A percentile compares a stretch with the other conserved stretches of the same genome.
Evolutionary conservation across 768 basidiomycete species (phyloP).

Genomic region (Pluteus cervinus): DNA sequence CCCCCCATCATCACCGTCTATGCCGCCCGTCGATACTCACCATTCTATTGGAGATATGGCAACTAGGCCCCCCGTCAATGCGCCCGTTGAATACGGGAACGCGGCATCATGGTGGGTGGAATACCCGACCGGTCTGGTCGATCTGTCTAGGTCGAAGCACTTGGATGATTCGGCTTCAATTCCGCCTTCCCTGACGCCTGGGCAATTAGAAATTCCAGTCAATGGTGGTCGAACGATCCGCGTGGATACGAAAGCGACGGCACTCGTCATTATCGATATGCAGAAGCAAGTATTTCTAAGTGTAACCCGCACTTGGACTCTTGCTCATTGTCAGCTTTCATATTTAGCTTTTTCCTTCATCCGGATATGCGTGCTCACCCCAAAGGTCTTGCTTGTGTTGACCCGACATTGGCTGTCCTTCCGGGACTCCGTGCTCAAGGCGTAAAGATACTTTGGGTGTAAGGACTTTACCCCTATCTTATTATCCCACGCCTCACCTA

Average conservation of each 20-base stretch:
- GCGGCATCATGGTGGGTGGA: conserved; percentile 59
- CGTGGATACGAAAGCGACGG: conserved; percentile 41
- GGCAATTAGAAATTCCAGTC: conserved; percentile 50
- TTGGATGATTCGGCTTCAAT: conserved; percentile 15
- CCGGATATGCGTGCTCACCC: conserved; percentile 50
- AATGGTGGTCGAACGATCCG: conserved; percentile 46
- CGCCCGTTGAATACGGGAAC: conserved; percentile 49
- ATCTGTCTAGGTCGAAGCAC: conserved; percentile 47
- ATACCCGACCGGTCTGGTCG: conserved; percentile 58
- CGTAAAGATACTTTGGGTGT: conserved; percentile 64
- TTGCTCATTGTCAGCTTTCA: conserved; percentile 1
- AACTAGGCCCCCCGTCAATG: conserved; percentile 36
- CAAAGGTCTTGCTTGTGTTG: conserved; percentile 51
- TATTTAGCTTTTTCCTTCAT: conserved; percentile 55
- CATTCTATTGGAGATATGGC: conserved; percentile 35
- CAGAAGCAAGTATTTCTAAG: conserved; percentile 45
- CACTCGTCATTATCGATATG: conserved; percentile 67
- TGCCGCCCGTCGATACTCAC: conserved; percentile 27
- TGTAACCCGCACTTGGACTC: not conserved
- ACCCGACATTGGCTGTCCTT: conserved; percentile 44
- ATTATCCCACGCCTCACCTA: no score
- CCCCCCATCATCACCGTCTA: conserved; percentile 8
- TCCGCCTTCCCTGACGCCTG: conserved; percentile 24
- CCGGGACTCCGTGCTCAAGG: conserved; percentile 42
- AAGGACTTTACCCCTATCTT: conserved; percentile 18